These are phyloP conservation scores for Ambrosiella cleistominuta DNA, from an alignment of 2,329 filamentous ascomycete species.

Conservation along the genomic window DNA sequence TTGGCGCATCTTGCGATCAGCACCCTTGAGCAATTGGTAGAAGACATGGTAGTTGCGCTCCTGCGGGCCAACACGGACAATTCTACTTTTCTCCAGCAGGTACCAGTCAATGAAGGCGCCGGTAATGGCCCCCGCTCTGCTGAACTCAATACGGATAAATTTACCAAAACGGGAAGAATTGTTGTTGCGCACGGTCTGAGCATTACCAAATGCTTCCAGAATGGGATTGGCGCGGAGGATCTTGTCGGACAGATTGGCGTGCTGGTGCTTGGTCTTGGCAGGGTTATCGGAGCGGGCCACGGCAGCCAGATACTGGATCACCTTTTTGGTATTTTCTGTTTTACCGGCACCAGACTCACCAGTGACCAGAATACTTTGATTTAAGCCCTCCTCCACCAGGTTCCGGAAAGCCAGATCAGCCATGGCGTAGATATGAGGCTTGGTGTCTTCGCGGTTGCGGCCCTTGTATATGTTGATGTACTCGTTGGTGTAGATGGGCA, in stretches of 20 bases:
- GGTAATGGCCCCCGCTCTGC: constrained; percentile 68
- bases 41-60: constrained; percentile 97
- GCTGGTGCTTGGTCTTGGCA: constrained; percentile 39
- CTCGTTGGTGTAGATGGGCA: constrained; percentile 91
- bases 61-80: constrained; percentile 69
- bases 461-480: constrained; percentile 98
- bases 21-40: constrained; percentile 83
- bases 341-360: constrained; percentile 97
- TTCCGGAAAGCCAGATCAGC: constrained; percentile 94
- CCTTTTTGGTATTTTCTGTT: constrained; percentile 98
- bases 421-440: constrained; percentile 95
- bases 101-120: constrained; percentile 99
- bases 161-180: constrained; percentile 98
- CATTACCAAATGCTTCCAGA: constrained; percentile 93
- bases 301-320: constrained; percentile 93
- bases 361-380: constrained; percentile 94
- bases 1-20: constrained; percentile 53
- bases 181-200: constrained; percentile 93
- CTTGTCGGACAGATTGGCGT: constrained; percentile 85
- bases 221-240: constrained; percentile 94
- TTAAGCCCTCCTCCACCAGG: constrained; percentile 81
- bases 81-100: constrained; percentile 90
- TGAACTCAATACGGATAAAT: constrained; percentile 96
- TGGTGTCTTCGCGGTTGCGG: constrained; percentile 76
- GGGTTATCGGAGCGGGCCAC: constrained; percentile 73